Percentiles rank a stretch among this genome's conserved stretches.
phyloP scores from a whole-genome alignment of 202 grass and related monocot genomes.

The Bolboschoenoplectus hybrid region DNA sequence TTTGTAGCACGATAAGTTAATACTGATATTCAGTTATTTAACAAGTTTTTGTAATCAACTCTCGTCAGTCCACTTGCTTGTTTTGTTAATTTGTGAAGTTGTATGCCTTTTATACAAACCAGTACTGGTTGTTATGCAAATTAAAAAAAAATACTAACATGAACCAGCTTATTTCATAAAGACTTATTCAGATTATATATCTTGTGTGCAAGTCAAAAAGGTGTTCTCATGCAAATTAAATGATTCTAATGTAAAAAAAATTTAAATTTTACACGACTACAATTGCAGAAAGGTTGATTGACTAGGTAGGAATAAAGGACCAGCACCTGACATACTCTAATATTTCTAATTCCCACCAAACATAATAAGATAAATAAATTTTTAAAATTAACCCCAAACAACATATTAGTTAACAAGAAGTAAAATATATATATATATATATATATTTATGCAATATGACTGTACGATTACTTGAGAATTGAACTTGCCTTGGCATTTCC shows the following conservation, averaged over 20 bases:
- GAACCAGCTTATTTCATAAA: not conserved
- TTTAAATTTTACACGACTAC: not conserved
- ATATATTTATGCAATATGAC: not conserved
- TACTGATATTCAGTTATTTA: slow-evolving; percentile 36
- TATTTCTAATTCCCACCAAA: not conserved
- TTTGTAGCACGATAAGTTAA: slow-evolving; percentile 36
- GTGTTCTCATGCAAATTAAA: not conserved
- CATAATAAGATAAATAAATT: not conserved
- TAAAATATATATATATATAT: not conserved
- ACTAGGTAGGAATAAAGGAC: not conserved
- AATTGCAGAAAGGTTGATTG: slow-evolving; percentile 9
- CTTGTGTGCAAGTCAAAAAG: not conserved
- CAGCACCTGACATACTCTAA: not conserved
- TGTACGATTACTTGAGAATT: not conserved
- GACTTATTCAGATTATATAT: not conserved
- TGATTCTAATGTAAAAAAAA: not conserved
- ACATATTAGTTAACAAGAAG: not conserved
- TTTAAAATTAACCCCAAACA: not conserved
- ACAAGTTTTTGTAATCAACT: not conserved
- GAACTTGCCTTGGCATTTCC: slow-evolving; percentile 60
- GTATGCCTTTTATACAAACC: not conserved
- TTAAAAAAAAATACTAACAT: not conserved
- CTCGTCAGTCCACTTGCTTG: not conserved
- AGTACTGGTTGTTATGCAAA: not conserved
- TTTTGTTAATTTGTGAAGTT: not conserved